Conservation (phyloP, 1,284 basidiomycete genomes). For the Puccinia horiana region DNA sequence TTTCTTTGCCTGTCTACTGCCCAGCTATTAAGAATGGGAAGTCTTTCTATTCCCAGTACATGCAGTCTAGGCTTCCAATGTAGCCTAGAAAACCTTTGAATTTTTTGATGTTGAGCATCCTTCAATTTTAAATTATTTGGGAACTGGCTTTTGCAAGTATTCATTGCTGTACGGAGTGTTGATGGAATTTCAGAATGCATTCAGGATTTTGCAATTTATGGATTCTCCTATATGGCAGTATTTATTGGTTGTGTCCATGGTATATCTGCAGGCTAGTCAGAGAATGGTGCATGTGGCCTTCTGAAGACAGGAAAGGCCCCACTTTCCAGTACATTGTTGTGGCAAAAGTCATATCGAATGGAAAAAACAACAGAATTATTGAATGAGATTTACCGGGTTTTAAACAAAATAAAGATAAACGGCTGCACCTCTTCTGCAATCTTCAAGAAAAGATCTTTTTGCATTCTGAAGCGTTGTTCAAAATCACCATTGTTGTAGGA, state of each 20-base stretch:
- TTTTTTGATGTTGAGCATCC: neutral
- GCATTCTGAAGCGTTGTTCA: neutral
- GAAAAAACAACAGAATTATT: neutral
- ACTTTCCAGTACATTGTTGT: constrained; percentile 3
- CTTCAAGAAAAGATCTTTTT: neutral
- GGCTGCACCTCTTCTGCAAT: neutral
- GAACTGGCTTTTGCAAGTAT: constrained; percentile 12
- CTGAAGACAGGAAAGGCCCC: neutral
- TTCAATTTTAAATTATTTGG: neutral
- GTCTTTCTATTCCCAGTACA: constrained; percentile 42
- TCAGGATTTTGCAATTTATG: neutral
- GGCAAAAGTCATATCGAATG: neutral
- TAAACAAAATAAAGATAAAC: constrained; percentile 2
- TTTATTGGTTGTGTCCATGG: neutral
- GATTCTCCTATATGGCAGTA: constrained; percentile 10
- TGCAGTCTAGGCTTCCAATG: constrained; percentile 36
- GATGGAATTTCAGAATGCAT: neutral
- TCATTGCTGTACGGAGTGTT: neutral
- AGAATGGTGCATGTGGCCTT: neutral
- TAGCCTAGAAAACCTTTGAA: constrained; percentile 21
- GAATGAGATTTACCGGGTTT: neutral
- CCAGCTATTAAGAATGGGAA: constrained; percentile 10
- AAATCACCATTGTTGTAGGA: neutral
- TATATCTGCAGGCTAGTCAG: constrained; percentile 1
- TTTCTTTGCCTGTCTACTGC: constrained; percentile 20